Conservation (phyloP, 2,329 filamentous ascomycete genomes). For the Verticillium dahliae region DNA sequence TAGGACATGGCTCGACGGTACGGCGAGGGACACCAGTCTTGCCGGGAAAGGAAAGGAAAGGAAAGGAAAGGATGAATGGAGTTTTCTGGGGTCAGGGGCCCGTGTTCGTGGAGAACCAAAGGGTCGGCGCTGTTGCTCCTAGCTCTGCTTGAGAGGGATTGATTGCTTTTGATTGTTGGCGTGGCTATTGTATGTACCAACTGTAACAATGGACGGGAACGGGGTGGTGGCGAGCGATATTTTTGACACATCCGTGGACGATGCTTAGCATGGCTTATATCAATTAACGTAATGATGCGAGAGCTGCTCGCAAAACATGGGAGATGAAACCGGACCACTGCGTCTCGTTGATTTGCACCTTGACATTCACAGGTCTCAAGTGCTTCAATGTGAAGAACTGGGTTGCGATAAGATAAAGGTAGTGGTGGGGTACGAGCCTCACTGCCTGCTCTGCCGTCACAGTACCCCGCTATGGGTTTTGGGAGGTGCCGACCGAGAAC, state of each 20-base stretch:
- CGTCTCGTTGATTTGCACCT: too few relatives aligned
- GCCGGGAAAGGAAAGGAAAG: background rate
- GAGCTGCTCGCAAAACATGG: background rate
- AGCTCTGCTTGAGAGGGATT: background rate
- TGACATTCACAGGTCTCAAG: too few relatives aligned
- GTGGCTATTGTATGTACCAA: background rate
- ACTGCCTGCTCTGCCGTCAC: background rate
- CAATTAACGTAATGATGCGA: background rate
- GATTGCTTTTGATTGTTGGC: background rate
- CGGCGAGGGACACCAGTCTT: background rate
- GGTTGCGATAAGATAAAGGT: background rate
- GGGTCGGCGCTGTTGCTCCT: background rate
- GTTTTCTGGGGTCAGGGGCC: constrained; percentile 6
- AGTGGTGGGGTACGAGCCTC: background rate
- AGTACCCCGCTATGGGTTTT: background rate
- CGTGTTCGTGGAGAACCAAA: background rate
- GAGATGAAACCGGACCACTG: too few relatives aligned
- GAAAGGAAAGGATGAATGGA: constrained; percentile 4
- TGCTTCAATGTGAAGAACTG: background rate
- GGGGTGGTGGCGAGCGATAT: background rate
- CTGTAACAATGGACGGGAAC: background rate
- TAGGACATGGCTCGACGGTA: constrained; percentile 16
- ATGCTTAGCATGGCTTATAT: background rate
- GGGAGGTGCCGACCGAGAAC: constrained; percentile 10
- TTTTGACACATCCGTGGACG: background rate